Evolutionary conservation across 179 eudicot genomes (phyloP).

Genomic region (Gypsophila paniculata): DNA sequence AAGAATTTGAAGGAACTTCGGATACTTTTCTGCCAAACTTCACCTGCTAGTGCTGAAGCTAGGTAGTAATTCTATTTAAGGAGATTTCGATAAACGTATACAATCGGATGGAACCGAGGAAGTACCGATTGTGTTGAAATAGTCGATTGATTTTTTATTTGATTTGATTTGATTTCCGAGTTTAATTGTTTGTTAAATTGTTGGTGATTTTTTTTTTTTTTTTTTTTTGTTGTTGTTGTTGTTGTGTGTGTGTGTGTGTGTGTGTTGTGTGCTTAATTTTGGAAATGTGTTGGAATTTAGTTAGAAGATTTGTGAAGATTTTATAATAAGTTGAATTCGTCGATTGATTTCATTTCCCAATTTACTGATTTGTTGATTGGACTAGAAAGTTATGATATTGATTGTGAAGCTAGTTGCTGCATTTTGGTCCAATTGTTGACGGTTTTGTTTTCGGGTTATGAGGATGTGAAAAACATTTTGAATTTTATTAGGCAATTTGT

Average conservation of each 20-base stretch:
- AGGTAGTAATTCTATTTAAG: too few species aligned
- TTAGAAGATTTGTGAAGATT: too few species aligned
- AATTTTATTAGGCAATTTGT: background rate
- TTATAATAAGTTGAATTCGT: too few species aligned
- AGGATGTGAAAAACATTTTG: background rate
- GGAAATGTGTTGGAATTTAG: too few species aligned
- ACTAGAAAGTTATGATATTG: background rate
- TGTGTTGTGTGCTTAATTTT: too few species aligned
- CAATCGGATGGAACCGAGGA: too few species aligned
- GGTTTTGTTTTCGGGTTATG: background rate
- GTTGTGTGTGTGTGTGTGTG: too few species aligned
- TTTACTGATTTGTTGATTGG: background rate
- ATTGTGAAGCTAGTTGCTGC: slow-evolving; percentile 3
- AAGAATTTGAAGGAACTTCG: slow-evolving; percentile 80
- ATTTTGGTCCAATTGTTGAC: background rate
- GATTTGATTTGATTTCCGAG: background rate
- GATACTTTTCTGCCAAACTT: slow-evolving; percentile 65
- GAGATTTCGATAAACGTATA: too few species aligned
- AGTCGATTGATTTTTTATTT: background rate
- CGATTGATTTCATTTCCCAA: too few species aligned
- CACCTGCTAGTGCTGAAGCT: slow-evolving; percentile 75
- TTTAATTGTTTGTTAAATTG: background rate
- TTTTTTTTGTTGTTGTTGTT: too few species aligned
- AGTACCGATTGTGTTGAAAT: too few species aligned
- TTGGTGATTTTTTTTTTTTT: too few species aligned